These are phyloP conservation scores for Arxiozyma slooffiae DNA, from an alignment of 1,139 yeast species.

Conservation along the genomic window DNA sequence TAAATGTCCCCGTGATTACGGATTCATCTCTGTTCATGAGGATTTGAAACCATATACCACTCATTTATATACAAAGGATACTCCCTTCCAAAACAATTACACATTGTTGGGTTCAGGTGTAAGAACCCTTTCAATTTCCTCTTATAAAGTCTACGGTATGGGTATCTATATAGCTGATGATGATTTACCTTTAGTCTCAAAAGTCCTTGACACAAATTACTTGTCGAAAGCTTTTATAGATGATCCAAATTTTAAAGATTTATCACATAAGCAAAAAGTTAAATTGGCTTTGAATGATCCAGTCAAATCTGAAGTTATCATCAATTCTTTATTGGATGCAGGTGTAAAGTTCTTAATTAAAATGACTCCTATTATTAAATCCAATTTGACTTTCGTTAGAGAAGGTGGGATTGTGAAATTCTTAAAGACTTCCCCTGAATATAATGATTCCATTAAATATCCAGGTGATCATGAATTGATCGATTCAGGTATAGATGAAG, in stretches of 20 bases:
- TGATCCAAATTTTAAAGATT: constrained; percentile 11
- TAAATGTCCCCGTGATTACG: background rate
- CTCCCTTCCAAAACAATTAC: constrained; percentile 27
- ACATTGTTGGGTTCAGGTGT: constrained; percentile 68
- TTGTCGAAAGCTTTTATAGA: constrained; percentile 32
- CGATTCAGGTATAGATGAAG: constrained; percentile 45
- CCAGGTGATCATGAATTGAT: constrained; percentile 33
- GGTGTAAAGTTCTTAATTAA: constrained; percentile 59
- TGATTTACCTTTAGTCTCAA: constrained; percentile 42
- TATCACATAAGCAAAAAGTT: constrained; percentile 40
- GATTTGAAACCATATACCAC: constrained; percentile 45
- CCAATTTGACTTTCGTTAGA: constrained; percentile 78
- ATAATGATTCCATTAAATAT: background rate
- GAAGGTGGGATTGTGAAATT: constrained; percentile 77
- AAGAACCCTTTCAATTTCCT: constrained; percentile 69
- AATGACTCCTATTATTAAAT: constrained; percentile 77
- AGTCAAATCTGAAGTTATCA: constrained; percentile 42
- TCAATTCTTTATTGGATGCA: constrained; percentile 48
- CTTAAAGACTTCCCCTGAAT: constrained; percentile 30
- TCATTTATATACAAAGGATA: background rate
- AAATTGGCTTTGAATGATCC: constrained; percentile 50
- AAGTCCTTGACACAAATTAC: constrained; percentile 38
- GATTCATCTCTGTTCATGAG: constrained; percentile 34
- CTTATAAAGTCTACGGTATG: constrained; percentile 75
- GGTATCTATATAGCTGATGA: constrained; percentile 65